Percentiles rank a stretch among this genome's conserved stretches.
Conservation (phyloP, 768 basidiomycete genomes). For the Psilocybe azurescens region DNA sequence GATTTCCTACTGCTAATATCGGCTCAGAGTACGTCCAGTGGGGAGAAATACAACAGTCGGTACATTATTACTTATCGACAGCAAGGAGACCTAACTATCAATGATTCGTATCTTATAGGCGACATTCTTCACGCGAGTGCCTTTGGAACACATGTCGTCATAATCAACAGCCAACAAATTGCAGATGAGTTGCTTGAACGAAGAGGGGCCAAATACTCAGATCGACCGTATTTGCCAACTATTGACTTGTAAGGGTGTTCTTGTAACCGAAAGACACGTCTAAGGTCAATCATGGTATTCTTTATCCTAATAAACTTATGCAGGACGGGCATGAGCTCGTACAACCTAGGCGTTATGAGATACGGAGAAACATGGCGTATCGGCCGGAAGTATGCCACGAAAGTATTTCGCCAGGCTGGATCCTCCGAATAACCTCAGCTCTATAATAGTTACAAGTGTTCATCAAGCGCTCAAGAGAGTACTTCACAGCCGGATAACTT, state of each 20-base stretch:
- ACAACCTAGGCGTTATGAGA: conserved; percentile 24
- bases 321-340: conserved; percentile 25
- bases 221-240: conserved; percentile 2
- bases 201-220: conserved; percentile 13
- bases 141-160: conserved; percentile 9
- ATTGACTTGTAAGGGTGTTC: conserved; percentile 5
- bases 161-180: conserved; percentile 15
- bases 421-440: conserved; percentile 11
- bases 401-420: conserved; percentile 25
- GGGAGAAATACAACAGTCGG: conserved; percentile 4
- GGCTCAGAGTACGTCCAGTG: background rate
- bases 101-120: conserved; percentile 3
- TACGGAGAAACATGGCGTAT: conserved; percentile 30
- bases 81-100: background rate
- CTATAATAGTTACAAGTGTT: conserved; percentile 14
- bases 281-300: too few relatives aligned
- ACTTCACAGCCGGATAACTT: conserved; percentile 14
- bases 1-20: conserved; percentile 14
- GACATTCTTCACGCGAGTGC: conserved; percentile 4
- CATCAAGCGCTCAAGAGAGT: conserved; percentile 17
- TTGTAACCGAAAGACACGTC: too few relatives aligned
- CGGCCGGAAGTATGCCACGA: conserved; percentile 27
- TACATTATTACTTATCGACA: background rate
- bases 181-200: conserved; percentile 17
- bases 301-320: too few relatives aligned